Evolutionary conservation across 2,329 filamentous ascomycete genomes (phyloP).

Genomic region (Bretziella fagacearum): DNA sequence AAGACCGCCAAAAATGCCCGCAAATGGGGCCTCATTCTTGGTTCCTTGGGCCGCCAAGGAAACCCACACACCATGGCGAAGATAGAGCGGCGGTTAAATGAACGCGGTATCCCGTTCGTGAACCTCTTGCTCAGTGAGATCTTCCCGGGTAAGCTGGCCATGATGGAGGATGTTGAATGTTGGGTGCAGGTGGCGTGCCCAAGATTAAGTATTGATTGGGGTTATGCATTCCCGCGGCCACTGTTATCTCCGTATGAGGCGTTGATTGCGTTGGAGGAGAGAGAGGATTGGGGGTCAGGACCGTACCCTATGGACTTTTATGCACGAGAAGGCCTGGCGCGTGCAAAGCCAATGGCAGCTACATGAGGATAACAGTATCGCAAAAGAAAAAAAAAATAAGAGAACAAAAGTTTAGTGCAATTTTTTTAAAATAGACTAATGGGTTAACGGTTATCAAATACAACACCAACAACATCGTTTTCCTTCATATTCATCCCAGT

Average conservation of each 20-base stretch:
- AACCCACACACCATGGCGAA: conserved; percentile 83
- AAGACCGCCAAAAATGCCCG: conserved; percentile 53
- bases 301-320: conserved; percentile 99
- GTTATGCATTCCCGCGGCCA: conserved; percentile 82
- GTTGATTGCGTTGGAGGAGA: conserved; percentile 67
- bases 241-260: conserved; percentile 91
- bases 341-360: conserved; percentile 40
- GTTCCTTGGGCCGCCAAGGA: conserved; percentile 80
- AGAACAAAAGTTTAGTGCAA: neutral
- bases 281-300: conserved; percentile 56
- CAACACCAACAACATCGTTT: neutral
- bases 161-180: conserved; percentile 88
- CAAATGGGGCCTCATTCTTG: conserved; percentile 92
- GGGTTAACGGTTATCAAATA: neutral
- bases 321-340: conserved; percentile 72
- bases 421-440: conserved; percentile 2
- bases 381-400: neutral
- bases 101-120: conserved; percentile 60
- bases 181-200: conserved; percentile 98
- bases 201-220: conserved; percentile 96
- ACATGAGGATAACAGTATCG: conserved; percentile 7
- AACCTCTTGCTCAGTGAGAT: conserved; percentile 86
- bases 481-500: neutral
- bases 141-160: conserved; percentile 82
- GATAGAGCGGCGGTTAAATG: conserved; percentile 61